Base-by-base conservation (phyloP, 371 early-diverging fungal species). In the Zychaea mexicana region DNA sequence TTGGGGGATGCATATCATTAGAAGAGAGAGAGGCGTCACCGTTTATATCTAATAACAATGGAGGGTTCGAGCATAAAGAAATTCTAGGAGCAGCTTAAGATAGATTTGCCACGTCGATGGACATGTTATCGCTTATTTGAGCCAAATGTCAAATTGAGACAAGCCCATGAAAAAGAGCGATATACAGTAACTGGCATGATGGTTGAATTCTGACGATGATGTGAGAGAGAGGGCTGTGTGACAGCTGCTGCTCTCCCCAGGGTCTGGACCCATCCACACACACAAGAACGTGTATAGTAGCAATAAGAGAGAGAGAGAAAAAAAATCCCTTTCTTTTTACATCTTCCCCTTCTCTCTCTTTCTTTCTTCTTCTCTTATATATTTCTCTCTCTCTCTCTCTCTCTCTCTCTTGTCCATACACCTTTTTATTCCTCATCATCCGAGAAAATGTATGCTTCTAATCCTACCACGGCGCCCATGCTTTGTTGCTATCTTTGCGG, bases 401-500 rank as follows among this genome's bases (percentile, higher is more conserved):
- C 42, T 22, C 38, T 31, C 24, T n/a, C 17, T 60, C 38, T 31
- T 21, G 12, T 28, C 3, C 26, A 58, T 3, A 42, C 57, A 39
- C 6, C 10, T 24, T 8, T 2, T 46, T 57, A 32, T 38, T 38
- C 57, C 42, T 36, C 22, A 38, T 42, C 47, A 27, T 47, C 38
- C 9, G 5, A 9, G 28, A 36, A 13, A 26, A 28, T 13, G 24
- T 26, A 22, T n/a, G 10, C 52, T n/a, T 61, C 52, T 6, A 47
- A 22, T 28, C n/a, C 53, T 28, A 13, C 10, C 26, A 32, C 39
- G 2, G 15, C 47, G n/a, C 54, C 61, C 15, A 9, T 61, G n/a
- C 21, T 45, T 36, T 19, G 21, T 49, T 62, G 62, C 26, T 62
- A 45, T 13, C 31, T 62, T 32, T 62, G 62, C 30, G 62, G 62